Evolutionary conservation across 768 basidiomycete species (phyloP).

Genomic region (Russula ochroleuca): DNA sequence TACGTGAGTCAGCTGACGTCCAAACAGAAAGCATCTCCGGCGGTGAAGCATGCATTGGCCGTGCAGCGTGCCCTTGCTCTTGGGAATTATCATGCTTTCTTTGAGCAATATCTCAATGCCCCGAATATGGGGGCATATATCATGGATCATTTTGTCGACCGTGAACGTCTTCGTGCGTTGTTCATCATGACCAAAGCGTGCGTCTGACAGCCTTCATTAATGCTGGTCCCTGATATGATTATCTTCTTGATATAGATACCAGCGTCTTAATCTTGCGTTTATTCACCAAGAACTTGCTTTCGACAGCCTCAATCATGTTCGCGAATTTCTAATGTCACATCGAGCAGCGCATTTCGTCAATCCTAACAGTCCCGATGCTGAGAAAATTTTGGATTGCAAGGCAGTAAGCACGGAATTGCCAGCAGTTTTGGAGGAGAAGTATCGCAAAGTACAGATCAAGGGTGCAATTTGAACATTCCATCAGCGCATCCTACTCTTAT

Average conservation of each 20-base stretch:
- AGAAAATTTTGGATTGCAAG: constrained; percentile 72
- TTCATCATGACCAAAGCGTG: constrained; percentile 92
- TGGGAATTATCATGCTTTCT: constrained; percentile 92
- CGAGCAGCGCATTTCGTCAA: constrained; percentile 63
- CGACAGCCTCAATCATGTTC: constrained; percentile 57
- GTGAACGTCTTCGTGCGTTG: constrained; percentile 83
- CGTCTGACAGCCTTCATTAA: constrained; percentile 36
- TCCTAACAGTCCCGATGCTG: constrained; percentile 53
- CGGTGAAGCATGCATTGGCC: constrained; percentile 82
- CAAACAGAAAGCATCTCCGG: constrained; percentile 74
- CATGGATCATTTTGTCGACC: constrained; percentile 96
- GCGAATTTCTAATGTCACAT: constrained; percentile 68
- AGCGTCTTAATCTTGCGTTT: constrained; percentile 69
- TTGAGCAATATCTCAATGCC: constrained; percentile 74
- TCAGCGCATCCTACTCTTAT: constrained; percentile 15
- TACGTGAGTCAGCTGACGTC: constrained; percentile 97
- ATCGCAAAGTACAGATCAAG: constrained; percentile 83
- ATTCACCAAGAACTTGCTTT: constrained; percentile 82
- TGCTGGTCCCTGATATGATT: constrained; percentile 4
- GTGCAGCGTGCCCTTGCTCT: constrained; percentile 87
- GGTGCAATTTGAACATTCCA: constrained; percentile 68
- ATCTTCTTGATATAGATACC: constrained; percentile 56
- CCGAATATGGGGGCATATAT: constrained; percentile 99
- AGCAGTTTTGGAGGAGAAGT: constrained; percentile 71
- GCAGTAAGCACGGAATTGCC: constrained; percentile 51